Evolutionary conservation across 2,329 filamentous ascomycete species (phyloP), one percentile per base, ranked within the genome.

Genomic region (Pseudogymnoascus sp.): DNA sequence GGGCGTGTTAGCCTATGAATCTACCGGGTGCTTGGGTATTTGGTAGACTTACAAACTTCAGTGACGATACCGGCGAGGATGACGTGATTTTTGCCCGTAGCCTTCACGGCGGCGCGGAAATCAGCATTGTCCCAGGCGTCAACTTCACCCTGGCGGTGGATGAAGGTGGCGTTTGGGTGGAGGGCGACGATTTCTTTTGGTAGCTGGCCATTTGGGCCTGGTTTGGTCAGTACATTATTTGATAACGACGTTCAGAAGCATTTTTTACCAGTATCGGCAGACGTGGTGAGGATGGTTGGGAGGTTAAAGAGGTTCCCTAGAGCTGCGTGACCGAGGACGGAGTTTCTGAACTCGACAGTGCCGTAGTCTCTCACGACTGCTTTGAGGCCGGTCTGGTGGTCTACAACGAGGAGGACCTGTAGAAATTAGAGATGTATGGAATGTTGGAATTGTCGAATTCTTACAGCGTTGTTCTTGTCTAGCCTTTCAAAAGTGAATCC

Each of bases 41-140:
- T 37, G n/a, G 9, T 14, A 8, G 9, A 74, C 72, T 65, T 73
- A 80, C 87, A 91, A 64, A 91, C 88, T 72, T 92, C 89, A 0
- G 89, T 91, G 1, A 84, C 82, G 69, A 91, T 90, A 6, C 89
- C 88, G 2, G 79, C 88, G 14, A 93, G 74, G 70, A 92, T 88
- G 69, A 92, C 77, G 72, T 92, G 89, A 31, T 80, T 85, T 72
- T 85, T 86, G 64, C 83, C 83, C 3, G 87, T 83, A 1, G 86
- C 87, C 66, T 80, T 76, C 65, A 92, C 80, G 1, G 89, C 88
- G 1, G 78, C 78, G 37, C 82, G 81, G 77, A 92, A 91, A 0
- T 88, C 83, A 2, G 80, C 68, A 68, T 90, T 91, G 71, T 92
- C 89, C 89, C 88, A 91, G 2, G 89, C 88, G 71, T 91, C 83